Conservation (phyloP, 140 eudicot species). For the Senecio squalidus region DNA sequence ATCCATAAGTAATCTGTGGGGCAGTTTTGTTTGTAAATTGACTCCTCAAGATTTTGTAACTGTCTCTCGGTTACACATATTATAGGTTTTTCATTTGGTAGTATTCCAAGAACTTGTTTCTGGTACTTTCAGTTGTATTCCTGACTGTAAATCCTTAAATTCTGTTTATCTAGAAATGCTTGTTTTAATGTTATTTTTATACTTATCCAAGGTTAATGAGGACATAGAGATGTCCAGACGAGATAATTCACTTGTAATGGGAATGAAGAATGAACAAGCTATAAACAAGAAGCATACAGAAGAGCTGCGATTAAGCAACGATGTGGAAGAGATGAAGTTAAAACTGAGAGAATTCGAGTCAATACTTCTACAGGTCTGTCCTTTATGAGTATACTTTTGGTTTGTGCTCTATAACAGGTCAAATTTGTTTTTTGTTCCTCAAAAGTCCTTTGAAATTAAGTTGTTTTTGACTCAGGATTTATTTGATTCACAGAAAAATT, state of each 20-base stretch:
- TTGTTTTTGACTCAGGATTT: constrained; percentile 2
- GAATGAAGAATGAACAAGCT: constrained; percentile 20
- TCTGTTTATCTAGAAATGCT: not conserved
- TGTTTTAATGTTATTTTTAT: not conserved
- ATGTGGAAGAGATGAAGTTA: constrained; percentile 53
- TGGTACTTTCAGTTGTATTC: constrained; percentile 8
- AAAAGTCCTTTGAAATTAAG: not conserved
- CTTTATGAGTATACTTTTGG: not conserved
- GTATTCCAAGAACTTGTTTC: not conserved
- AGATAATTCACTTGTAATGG: constrained; percentile 7
- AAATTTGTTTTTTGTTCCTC: not conserved
- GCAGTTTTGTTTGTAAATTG: not conserved
- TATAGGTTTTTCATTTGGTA: not conserved
- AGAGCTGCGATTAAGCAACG: constrained; percentile 36
- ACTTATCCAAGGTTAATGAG: constrained; percentile 29
- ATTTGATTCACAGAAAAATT: constrained; percentile 29
- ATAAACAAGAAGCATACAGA: constrained; percentile 31
- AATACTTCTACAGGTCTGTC: constrained; percentile 57
- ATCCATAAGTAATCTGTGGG: too few relatives aligned
- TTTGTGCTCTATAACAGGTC: constrained; percentile 5
- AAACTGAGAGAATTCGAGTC: constrained; percentile 55
- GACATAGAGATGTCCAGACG: constrained; percentile 18
- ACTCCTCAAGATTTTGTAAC: not conserved
- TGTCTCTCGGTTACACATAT: constrained; percentile 2
- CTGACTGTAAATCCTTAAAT: not conserved